These are phyloP conservation scores for Mycena venus DNA, from an alignment of 768 basidiomycete species.

Conservation along the genomic window DNA sequence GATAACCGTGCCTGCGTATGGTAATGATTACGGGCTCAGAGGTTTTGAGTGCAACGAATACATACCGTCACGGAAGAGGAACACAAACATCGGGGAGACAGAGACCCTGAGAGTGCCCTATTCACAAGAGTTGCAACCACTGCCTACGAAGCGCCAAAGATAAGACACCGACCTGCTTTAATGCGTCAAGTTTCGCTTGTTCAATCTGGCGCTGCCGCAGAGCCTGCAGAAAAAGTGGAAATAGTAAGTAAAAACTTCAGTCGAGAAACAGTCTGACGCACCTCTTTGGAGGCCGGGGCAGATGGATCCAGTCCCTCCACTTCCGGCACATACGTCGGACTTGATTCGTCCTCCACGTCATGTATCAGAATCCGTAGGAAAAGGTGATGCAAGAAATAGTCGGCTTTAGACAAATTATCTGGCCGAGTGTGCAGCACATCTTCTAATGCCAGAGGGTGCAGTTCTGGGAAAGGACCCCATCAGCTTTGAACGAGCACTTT, in stretches of 20 bases:
- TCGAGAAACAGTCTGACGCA: background rate
- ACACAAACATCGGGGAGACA: constrained; percentile 73
- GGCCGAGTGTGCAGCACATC: constrained; percentile 71
- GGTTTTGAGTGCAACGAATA: background rate
- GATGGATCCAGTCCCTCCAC: constrained; percentile 12
- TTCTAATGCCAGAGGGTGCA: constrained; percentile 76
- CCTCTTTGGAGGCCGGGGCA: background rate
- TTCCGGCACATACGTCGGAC: background rate
- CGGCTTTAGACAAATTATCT: constrained; percentile 62
- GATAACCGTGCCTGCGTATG: constrained; percentile 66
- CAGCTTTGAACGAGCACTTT: constrained; percentile 25
- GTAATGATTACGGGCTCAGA: background rate
- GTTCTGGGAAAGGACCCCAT: constrained; percentile 50
- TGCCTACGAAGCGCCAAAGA: constrained; percentile 25
- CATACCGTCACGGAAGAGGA: constrained; percentile 71
- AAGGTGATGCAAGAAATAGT: constrained; percentile 68
- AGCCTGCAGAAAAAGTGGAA: too few relatives aligned
- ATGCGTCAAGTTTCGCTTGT: constrained; percentile 28
- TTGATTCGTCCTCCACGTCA: constrained; percentile 16
- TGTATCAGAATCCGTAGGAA: constrained; percentile 67
- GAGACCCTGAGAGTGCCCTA: constrained; percentile 59
- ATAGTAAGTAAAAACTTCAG: background rate
- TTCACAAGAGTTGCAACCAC: constrained; percentile 35
- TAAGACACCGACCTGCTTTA: constrained; percentile 25
- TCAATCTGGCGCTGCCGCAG: constrained; percentile 26